Evolutionary conservation across 2,329 filamentous ascomycete species (phyloP).

Genomic region (Penicillium sp.): DNA sequence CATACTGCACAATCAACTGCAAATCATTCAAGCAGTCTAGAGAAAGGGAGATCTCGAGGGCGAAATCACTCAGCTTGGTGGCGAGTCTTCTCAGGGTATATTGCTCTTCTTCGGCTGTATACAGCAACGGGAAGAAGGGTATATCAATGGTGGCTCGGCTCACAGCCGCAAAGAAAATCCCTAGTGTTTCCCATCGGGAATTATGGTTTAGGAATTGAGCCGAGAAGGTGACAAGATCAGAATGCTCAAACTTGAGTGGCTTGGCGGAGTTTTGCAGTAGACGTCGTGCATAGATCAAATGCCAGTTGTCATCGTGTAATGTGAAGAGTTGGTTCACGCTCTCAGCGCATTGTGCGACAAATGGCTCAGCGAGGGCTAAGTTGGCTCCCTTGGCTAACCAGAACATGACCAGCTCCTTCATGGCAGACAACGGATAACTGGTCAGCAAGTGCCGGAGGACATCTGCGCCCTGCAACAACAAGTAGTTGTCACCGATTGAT

Average conservation of each 20-base stretch:
- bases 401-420: conserved; percentile 23
- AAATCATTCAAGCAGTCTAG: conserved; percentile 41
- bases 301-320: conserved; percentile 21
- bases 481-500: conserved; percentile 20
- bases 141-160: conserved; percentile 35
- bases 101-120: conserved; percentile 24
- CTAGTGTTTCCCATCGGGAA: conserved; percentile 38
- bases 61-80: conserved; percentile 31
- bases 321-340: conserved; percentile 23
- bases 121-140: conserved; percentile 27
- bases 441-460: conserved; percentile 21
- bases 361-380: conserved; percentile 23
- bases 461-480: conserved; percentile 25
- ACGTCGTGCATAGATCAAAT: conserved; percentile 22
- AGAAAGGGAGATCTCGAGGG: conserved; percentile 35
- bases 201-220: conserved; percentile 26
- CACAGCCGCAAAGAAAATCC: conserved; percentile 36
- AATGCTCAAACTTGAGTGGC: conserved; percentile 13
- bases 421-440: conserved; percentile 17
- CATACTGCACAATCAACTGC: conserved; percentile 45
- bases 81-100: conserved; percentile 24
- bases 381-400: conserved; percentile 26
- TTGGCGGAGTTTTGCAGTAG: conserved; percentile 21
- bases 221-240: conserved; percentile 17
- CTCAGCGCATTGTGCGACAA: conserved; percentile 21